phyloP scores from a whole-genome alignment of 2,329 filamentous ascomycete genomes.

The Trichoderma brevicompactum region DNA sequence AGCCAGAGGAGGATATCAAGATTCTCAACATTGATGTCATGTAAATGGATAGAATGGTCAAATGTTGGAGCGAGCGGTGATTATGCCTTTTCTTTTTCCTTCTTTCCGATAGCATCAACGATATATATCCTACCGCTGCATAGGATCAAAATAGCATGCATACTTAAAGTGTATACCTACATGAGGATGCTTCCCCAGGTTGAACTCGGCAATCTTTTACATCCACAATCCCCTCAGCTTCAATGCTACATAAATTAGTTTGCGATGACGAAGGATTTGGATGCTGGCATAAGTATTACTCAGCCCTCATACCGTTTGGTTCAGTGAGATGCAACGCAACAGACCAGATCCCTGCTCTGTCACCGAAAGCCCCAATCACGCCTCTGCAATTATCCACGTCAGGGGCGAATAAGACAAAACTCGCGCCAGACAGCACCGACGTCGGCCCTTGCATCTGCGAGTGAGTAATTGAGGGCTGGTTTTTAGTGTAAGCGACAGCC shows the following conservation, averaged over 20 bases:
- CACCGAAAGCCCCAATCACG: neutral
- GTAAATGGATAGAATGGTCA: conserved; percentile 38
- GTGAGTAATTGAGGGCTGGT: conserved; percentile 8
- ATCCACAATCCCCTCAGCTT: neutral
- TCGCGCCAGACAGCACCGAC: conserved; percentile 6
- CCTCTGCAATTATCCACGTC: neutral
- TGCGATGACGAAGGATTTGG: neutral
- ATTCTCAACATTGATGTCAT: conserved; percentile 82
- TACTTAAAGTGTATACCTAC: neutral
- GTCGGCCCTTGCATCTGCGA: conserved; percentile 4
- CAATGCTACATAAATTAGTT: neutral
- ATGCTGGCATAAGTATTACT: neutral
- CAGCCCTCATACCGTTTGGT: neutral
- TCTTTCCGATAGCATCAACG: neutral
- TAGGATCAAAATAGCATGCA: neutral
- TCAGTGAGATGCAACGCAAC: too few relatives aligned
- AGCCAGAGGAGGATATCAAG: conserved; percentile 96
- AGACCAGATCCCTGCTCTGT: neutral
- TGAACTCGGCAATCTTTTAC: too few relatives aligned
- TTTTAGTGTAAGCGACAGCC: neutral
- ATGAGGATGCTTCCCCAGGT: too few relatives aligned
- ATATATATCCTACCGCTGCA: too few relatives aligned
- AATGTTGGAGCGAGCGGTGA: conserved; percentile 8
- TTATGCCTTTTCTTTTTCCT: neutral
- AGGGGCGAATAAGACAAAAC: neutral